Evolutionary conservation across 2,329 filamentous ascomycete species (phyloP), one percentile per base, ranked within the genome.

Genomic region (Penicillium sp.): DNA sequence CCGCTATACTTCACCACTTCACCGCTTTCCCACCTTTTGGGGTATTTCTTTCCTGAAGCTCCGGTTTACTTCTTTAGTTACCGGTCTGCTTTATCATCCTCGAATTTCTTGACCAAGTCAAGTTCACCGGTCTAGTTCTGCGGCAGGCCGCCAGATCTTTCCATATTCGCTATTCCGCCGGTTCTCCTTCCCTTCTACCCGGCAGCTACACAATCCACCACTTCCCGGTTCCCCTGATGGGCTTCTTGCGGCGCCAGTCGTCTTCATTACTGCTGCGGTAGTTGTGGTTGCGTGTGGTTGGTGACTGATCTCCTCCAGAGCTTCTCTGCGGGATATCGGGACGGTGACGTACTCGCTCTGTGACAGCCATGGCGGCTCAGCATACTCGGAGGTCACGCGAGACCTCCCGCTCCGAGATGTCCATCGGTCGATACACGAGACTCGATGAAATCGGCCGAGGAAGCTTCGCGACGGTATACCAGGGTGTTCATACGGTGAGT

Each of bases 401-500:
- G 51, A 43, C 63, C 53, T 53, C 66, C 36, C 65, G 60, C 20
- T 42, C 58, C 25, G 68, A 72, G 53, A 68, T 76, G 63, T 63
- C 69, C 41, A 80, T 94, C 64, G 90, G 91, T 61, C 85, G 88
- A 66, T 96, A 95, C 74, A 82, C 83, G 64, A 86, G 92, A 66
- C 84, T 91, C 63, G 86, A 88, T 63, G 90, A 96, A 76, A 96
- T 97, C 70, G 94, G 94, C 58, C 94, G 94, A 76, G 94, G 94
- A 57, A 97, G 94, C 77, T 99, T 97, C 78, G 94, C 94, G 60
- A 91, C 91, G 62, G 94, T 99, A 61, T 97, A 94, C 72, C 84
- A 88, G 70, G 91, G 89, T 58, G 85, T 86, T 63, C 89, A 95
- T 75, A 88, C 88, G 76, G 91, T 95, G 76, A 74, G 86, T 76